phyloP scores from a whole-genome alignment of 2,329 filamentous ascomycete genomes.

The Claviceps pazoutovae region DNA sequence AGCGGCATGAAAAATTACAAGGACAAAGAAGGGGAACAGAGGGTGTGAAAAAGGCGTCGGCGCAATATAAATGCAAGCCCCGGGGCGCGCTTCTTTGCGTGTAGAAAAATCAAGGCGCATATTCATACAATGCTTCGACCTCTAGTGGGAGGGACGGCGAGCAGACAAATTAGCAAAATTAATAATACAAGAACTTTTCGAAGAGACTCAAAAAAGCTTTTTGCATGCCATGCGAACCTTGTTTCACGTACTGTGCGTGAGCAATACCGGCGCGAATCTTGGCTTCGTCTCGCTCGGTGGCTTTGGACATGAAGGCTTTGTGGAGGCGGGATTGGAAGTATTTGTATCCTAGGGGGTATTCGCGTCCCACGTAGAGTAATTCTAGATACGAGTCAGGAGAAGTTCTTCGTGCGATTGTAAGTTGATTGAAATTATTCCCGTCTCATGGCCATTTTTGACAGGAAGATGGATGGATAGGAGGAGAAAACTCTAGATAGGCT shows the following conservation, averaged over 20 bases:
- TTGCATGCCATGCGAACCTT: conserved; percentile 41
- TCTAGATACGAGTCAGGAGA: conserved; percentile 35
- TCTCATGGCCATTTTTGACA: too few species aligned
- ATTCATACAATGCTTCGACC: conserved; percentile 75
- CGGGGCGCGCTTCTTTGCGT: not conserved
- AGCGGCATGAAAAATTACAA: not conserved
- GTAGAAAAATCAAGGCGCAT: not conserved
- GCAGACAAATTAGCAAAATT: not conserved
- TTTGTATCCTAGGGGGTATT: conserved; percentile 69
- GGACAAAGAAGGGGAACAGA: not conserved
- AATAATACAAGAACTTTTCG: not conserved
- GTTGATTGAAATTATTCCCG: not conserved
- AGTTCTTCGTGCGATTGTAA: not conserved
- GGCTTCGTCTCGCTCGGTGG: conserved; percentile 53
- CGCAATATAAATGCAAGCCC: not conserved
- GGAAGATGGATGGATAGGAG: too few species aligned
- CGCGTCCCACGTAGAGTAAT: conserved; percentile 67
- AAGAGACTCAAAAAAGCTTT: too few species aligned
- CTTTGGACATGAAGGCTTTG: conserved; percentile 69
- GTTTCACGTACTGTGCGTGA: conserved; percentile 78
- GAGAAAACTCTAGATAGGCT: too few species aligned
- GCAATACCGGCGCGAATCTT: conserved; percentile 64
- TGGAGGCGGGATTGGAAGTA: conserved; percentile 77
- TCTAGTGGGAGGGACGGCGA: conserved; percentile 35
- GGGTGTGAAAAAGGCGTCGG: too few species aligned